A percentile compares a stretch with the other conserved stretches of the same genome.
Evolutionary conservation across 1,284 basidiomycete species (phyloP).

Genomic region (Moesziomyces sp.): DNA sequence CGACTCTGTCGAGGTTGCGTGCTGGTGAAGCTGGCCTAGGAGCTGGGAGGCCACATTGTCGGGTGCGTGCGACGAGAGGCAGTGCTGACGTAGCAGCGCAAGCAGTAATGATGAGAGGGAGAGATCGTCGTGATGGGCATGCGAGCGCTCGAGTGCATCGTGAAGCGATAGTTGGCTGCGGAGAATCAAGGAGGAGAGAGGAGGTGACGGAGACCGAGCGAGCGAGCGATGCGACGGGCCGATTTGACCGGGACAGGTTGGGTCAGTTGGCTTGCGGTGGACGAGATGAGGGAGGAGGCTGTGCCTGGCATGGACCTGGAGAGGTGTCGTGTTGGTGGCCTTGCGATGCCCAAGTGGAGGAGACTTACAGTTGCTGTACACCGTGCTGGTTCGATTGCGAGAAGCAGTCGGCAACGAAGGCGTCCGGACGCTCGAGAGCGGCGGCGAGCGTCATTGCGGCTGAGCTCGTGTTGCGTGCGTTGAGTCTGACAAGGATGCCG

Average conservation of each 20-base stretch:
- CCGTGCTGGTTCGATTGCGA: slow-evolving; percentile 18
- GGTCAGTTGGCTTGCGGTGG: slow-evolving; percentile 14
- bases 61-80: slow-evolving; percentile 10
- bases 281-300: background rate
- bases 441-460: slow-evolving; percentile 7
- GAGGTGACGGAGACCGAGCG: background rate
- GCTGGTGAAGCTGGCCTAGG: background rate
- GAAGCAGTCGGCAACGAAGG: slow-evolving; percentile 20
- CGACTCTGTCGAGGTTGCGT: background rate
- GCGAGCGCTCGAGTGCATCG: slow-evolving; percentile 4
- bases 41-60: slow-evolving; percentile 8
- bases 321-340: no score
- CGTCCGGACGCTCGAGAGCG: slow-evolving; percentile 6
- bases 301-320: background rate
- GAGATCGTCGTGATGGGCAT: slow-evolving; percentile 1
- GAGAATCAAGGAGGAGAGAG: background rate
- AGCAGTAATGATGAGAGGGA: slow-evolving; percentile 11
- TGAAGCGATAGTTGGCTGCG: slow-evolving; percentile 16
- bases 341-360: background rate
- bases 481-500: background rate
- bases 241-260: slow-evolving; percentile 4
- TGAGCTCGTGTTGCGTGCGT: no score
- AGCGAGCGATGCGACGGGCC: slow-evolving; percentile 6
- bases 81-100: slow-evolving; percentile 9
- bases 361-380: slow-evolving; percentile 39